Evolutionary conservation across 106 monocot genomes (phyloP), one percentile per base, ranked within the genome.

Genomic region (Phalaenopsis equestris): DNA sequence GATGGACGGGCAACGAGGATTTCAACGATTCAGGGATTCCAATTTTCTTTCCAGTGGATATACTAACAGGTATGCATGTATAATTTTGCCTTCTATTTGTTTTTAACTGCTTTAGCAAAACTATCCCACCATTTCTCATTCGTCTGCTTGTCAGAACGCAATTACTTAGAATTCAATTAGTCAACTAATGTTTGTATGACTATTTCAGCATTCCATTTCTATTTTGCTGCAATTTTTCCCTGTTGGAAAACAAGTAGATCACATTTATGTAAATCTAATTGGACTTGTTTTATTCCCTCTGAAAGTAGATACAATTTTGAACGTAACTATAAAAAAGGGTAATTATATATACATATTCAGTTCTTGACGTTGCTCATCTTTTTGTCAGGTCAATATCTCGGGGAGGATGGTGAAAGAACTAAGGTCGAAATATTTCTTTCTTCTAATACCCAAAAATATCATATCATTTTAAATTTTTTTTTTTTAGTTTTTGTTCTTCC

Each of bases 1-100:
- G 0, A 41, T 74, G 43, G 90, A 92, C 73, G 94, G 92, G 4
- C 86, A 87, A 80, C 87, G 92, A 78, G 89, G 86, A 21, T 92
- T 89, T 80, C 89, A 86, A 36, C 76, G 85, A 39, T 80, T 85
- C 30, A 78, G 87, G 17, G 90, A 87, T 36, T 84, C 89, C 36
- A 78, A 85, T 73, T 88, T 89, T 79, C 79, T 90, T 81, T 80
- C 82, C 56, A 85, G 76, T 55, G 84, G 86, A 82, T 82, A 79
- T 49, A 67, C 56, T 21, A 86, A 93, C 82, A 91, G 99, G 99
- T 94, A 89, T 72, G 72, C 14, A 41, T 30, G 30, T 72, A 36
- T 67, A 5, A 56, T 56, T 15, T 56, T 56, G 56, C 56, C 56
- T 56, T 56, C 4, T 19, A 24, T 4, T 67, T 67, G 67, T 67